Evolutionary conservation across 306 rosid species (phyloP).

Genomic region (Herpetospermum pedunculosum): DNA sequence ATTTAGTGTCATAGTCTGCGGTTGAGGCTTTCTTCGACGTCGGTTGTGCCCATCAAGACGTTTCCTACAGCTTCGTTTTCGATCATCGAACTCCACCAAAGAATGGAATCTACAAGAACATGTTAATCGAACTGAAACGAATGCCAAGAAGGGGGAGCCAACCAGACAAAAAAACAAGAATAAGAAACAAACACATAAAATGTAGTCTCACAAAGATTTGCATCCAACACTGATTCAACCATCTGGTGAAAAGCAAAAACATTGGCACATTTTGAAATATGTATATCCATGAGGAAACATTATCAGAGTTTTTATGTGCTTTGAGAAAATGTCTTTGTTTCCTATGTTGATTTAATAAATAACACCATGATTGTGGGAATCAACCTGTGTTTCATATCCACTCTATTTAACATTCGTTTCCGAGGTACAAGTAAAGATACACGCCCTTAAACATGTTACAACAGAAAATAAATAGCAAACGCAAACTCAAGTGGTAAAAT

Average conservation of each 20-base stretch:
- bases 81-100: constrained; percentile 73
- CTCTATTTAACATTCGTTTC: not conserved
- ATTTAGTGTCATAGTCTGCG: constrained; percentile 40
- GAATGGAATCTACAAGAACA: constrained; percentile 58
- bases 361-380: not conserved
- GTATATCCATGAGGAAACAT: not conserved
- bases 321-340: not conserved
- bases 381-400: not conserved
- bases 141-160: not conserved
- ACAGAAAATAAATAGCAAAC: not conserved
- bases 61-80: constrained; percentile 80
- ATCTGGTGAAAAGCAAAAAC: not conserved
- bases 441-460: not conserved
- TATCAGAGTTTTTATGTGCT: not conserved
- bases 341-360: not conserved
- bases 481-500: not conserved
- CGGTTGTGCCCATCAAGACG: constrained; percentile 80
- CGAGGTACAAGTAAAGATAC: not conserved
- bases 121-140: not conserved
- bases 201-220: not conserved
- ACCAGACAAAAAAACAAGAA: not conserved
- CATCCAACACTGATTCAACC: not conserved
- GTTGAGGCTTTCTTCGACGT: constrained; percentile 77
- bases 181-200: not conserved
- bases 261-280: not conserved